Percentiles rank a stretch among this genome's conserved stretches.
phyloP scores from a whole-genome alignment of 2,329 filamentous ascomycete genomes.

The Dothistroma septosporum region DNA sequence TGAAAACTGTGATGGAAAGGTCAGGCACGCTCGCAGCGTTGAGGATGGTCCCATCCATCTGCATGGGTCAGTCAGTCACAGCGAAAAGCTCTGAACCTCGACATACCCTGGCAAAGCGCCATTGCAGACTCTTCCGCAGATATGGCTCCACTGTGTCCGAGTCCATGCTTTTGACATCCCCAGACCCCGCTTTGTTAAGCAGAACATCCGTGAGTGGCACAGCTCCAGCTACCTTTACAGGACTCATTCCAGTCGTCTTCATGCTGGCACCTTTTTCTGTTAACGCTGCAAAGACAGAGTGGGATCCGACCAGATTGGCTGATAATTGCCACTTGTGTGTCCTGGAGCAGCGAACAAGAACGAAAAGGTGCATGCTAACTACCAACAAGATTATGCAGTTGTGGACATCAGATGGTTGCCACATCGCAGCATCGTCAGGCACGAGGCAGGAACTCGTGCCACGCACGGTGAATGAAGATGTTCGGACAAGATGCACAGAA shows the following conservation, averaged over 20 bases:
- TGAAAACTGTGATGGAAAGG: constrained; percentile 40
- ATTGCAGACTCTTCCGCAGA: constrained; percentile 32
- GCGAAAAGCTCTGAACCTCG: neutral
- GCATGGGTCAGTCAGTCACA: neutral
- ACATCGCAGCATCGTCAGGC: neutral
- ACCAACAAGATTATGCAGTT: neutral
- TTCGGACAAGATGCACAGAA: neutral
- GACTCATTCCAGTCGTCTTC: neutral
- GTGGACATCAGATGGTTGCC: neutral
- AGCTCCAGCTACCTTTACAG: constrained; percentile 36
- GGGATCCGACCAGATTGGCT: constrained; percentile 57
- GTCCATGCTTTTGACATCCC: constrained; percentile 35
- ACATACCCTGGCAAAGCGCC: constrained; percentile 33
- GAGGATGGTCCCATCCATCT: constrained; percentile 39
- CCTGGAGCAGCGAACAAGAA: neutral
- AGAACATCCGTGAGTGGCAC: constrained; percentile 46
- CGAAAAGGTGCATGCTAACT: neutral
- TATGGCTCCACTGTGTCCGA: constrained; percentile 29
- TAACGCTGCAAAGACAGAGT: constrained; percentile 46
- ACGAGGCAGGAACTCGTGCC: neutral
- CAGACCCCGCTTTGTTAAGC: constrained; percentile 32
- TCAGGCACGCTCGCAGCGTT: constrained; percentile 33
- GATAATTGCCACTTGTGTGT: constrained; percentile 49
- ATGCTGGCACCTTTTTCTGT: constrained; percentile 5
- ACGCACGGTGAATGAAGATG: neutral